Evolutionary conservation across 768 basidiomycete species (phyloP).

Genomic region (Suillus variegatus): DNA sequence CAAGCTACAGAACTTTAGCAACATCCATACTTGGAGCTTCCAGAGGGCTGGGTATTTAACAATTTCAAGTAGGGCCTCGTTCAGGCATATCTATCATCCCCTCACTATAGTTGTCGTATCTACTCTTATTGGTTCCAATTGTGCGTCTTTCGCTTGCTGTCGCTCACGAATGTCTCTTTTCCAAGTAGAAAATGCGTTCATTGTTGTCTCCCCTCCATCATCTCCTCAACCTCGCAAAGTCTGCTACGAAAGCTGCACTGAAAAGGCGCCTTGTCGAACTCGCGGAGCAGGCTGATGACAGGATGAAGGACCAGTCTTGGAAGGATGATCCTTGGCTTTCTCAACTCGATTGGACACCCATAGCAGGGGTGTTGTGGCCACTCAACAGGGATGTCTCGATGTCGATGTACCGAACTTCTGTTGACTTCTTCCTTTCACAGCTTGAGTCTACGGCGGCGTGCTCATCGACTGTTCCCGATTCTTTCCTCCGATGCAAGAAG

Average conservation of each 20-base stretch:
- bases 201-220: constrained; percentile 6
- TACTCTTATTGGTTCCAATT: constrained; percentile 18
- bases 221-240: constrained; percentile 18
- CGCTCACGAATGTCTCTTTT: constrained; percentile 37
- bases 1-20: constrained; percentile 74
- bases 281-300: constrained; percentile 55
- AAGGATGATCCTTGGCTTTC: constrained; percentile 78
- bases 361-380: constrained; percentile 53
- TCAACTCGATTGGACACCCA: constrained; percentile 96
- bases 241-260: not conserved
- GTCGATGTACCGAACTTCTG: not conserved
- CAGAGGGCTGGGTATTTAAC: constrained; percentile 73
- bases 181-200: constrained; percentile 21
- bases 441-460: constrained; percentile 54
- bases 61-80: constrained; percentile 37
- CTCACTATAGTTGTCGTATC: constrained; percentile 20
- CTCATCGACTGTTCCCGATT: constrained; percentile 1
- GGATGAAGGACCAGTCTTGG: constrained; percentile 59
- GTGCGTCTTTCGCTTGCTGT: constrained; percentile 12
- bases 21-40: constrained; percentile 77
- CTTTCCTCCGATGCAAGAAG: constrained; percentile 28
- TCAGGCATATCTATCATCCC: constrained; percentile 16
- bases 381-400: constrained; percentile 26
- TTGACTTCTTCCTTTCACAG: constrained; percentile 34
- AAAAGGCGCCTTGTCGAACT: constrained; percentile 62